These are phyloP conservation scores for Rauvolfia tetraphylla DNA, from an alignment of 257 asterid species.

Conservation along the genomic window DNA sequence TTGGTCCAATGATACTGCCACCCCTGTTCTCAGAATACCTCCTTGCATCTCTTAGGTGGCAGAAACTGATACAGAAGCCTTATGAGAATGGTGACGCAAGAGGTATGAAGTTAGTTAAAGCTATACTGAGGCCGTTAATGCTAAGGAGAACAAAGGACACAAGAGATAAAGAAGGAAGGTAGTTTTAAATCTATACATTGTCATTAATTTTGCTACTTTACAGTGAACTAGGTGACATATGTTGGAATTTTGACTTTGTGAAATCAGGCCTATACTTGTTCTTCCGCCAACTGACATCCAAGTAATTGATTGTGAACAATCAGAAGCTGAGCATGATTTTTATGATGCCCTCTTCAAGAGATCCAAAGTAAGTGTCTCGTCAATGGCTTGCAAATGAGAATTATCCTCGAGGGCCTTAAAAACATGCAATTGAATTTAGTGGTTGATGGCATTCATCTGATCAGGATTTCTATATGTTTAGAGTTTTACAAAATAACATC, in stretches of 20 bases:
- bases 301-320: conserved; percentile 59
- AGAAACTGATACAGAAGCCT: conserved; percentile 69
- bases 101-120: conserved; percentile 69
- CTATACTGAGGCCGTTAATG: conserved; percentile 73
- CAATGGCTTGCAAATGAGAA: not conserved
- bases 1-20: not conserved
- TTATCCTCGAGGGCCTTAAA: not conserved
- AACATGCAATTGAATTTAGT: not conserved
- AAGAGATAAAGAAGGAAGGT: conserved; percentile 82
- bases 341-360: conserved; percentile 76
- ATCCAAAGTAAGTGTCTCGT: conserved; percentile 54
- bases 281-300: conserved; percentile 83
- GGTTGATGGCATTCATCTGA: not conserved
- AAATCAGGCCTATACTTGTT: conserved; percentile 68
- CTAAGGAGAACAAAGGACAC: conserved; percentile 87
- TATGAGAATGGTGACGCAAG: conserved; percentile 75
- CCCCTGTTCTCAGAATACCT: not conserved
- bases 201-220: not conserved
- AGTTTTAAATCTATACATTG: not conserved
- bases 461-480: not conserved
- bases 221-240: not conserved
- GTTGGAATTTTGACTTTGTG: conserved; percentile 11
- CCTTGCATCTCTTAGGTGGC: conserved; percentile 55
- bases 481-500: not conserved
- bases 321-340: conserved; percentile 69